Evolutionary conservation across 306 rosid species (phyloP).

Genomic region (Dryas alaskensis): DNA sequence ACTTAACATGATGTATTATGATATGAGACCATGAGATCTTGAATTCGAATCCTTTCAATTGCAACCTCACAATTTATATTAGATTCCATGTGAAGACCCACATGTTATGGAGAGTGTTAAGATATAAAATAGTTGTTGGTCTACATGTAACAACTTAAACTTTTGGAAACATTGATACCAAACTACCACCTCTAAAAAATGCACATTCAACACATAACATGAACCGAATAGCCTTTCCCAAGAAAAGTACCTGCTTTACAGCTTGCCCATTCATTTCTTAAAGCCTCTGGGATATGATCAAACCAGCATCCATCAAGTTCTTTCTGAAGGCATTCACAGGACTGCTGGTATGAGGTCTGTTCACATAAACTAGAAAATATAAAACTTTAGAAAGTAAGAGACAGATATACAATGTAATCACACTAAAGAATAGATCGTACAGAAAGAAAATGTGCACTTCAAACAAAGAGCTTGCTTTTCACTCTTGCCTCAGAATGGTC

Average conservation of each 20-base stretch:
- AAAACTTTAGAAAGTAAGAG: conserved; percentile 61
- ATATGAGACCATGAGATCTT: not conserved
- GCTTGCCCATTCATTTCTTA: conserved; percentile 62
- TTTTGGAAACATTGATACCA: not conserved
- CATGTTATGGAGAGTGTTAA: not conserved
- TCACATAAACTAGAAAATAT: conserved; percentile 64
- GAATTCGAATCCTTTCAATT: not conserved
- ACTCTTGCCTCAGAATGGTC: not conserved
- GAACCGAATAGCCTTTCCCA: not conserved
- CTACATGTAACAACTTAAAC: conserved; percentile 2
- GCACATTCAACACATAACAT: not conserved
- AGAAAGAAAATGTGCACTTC: not conserved
- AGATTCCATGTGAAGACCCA: not conserved
- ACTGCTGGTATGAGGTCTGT: conserved; percentile 69
- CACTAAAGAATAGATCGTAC: not conserved
- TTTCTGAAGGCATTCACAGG: conserved; percentile 44
- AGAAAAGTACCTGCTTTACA: conserved; percentile 55
- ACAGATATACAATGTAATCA: conserved; percentile 13
- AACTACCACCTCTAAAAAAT: not conserved
- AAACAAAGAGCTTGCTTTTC: not conserved
- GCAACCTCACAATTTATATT: not conserved
- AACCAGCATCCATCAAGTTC: conserved; percentile 83
- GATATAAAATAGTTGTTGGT: not conserved
- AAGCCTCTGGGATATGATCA: conserved; percentile 64
- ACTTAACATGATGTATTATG: not conserved